Percentiles rank a stretch among this genome's conserved stretches.
Evolutionary conservation across 2,329 filamentous ascomycete species (phyloP).

Genomic region (Colletotrichum sp.): DNA sequence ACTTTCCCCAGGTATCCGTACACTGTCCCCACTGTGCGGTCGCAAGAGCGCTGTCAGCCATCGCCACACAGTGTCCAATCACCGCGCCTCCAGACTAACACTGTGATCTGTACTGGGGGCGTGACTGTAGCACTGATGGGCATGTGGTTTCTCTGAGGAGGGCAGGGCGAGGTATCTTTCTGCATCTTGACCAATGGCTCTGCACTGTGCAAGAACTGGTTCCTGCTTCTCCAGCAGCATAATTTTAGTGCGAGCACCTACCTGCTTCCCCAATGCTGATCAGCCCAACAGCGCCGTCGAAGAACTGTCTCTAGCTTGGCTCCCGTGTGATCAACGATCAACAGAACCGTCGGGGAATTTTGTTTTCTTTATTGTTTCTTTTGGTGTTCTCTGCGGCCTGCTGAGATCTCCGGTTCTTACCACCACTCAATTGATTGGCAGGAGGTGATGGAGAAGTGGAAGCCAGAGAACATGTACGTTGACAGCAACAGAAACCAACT

Average conservation of each 20-base stretch:
- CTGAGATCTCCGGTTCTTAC: not conserved
- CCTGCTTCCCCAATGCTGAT: not conserved
- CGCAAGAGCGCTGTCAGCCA: not conserved
- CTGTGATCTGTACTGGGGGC: not conserved
- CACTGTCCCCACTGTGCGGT: conserved; percentile 11
- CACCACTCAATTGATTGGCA: not conserved
- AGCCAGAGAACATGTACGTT: not conserved
- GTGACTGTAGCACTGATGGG: not conserved
- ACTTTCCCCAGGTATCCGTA: conserved; percentile 13
- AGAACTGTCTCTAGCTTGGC: conserved; percentile 5
- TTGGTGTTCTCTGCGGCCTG: not conserved
- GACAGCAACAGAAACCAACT: not conserved
- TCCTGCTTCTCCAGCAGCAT: not conserved
- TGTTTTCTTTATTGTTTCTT: conserved; percentile 6
- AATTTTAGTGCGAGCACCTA: not conserved
- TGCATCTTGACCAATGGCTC: not conserved
- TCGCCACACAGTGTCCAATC: not conserved
- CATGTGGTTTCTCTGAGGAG: not conserved
- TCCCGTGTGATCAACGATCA: conserved; percentile 17
- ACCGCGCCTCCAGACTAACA: not conserved
- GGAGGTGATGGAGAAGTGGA: not conserved
- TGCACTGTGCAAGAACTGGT: not conserved
- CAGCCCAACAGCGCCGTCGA: conserved; percentile 13
- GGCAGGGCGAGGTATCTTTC: not conserved
- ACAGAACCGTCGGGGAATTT: conserved; percentile 9